Evolutionary conservation across 1,139 yeast species (phyloP), one percentile per base, ranked within the genome.

Genomic region (Yamadazyma diddensiae): DNA sequence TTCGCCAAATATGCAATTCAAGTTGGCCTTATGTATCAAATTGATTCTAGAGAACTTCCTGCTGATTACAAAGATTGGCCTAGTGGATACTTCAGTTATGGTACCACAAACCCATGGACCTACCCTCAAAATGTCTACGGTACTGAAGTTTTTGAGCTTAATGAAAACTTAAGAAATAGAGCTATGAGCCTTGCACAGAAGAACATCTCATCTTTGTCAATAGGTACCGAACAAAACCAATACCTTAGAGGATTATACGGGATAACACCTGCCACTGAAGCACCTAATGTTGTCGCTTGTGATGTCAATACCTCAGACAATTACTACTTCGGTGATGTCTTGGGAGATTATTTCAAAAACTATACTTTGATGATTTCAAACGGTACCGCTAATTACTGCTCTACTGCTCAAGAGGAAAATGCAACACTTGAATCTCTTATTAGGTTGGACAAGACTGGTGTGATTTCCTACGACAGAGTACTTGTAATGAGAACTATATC

Each of bases 351-450:
- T 45, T 76, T 77, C 50, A 51, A 65, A 17, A 63, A 65, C 50
- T 73, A 62, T 49, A 67, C 81, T 21, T 41, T 48, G 17, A 48
- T 77, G 43, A 55, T 78, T 53, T 70, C 83, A 40, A 79, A 79
- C 47, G 78, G 77, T 29, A 66, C 81, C 28, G 82, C 77, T 14
- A 59, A 57, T 18, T 79, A 77, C 61, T 76, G 83, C 54, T 53
- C 79, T 19, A 73, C 82, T 29, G 83, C 82, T 34, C 83, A 78
- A 55, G 86, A 79, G 56, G 85, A 79, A 52, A 76, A 78, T 49
- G 85, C 85, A 20, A 65, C 81, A 10, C 68, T 79, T 47, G 82
- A 79, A 52, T 77, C 79, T 3, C 55, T 79, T 38, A 49, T 74
- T 24, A 72, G 86, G 59, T 66, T 73, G 49, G 73, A 75, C 42